phyloP scores from a whole-genome alignment of 2,329 filamentous ascomycete species.

The Phaeophleospora eucalypticola region DNA sequence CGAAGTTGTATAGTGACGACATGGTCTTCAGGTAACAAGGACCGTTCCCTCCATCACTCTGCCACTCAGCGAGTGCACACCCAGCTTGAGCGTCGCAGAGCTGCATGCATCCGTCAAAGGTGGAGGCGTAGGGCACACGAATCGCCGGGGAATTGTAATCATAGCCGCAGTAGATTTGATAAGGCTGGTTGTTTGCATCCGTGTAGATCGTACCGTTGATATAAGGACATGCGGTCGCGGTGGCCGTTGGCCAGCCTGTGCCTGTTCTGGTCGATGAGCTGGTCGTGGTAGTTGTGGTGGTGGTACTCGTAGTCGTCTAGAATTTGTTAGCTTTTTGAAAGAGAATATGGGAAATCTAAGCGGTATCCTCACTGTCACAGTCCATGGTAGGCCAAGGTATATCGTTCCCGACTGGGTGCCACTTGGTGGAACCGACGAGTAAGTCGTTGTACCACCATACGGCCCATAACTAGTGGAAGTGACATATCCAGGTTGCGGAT shows the following conservation, averaged over 20 bases:
- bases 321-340: too few relatives aligned
- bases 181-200: neutral
- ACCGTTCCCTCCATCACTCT: neutral
- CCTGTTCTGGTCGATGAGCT: neutral
- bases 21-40: neutral
- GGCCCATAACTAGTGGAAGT: too few relatives aligned
- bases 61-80: neutral
- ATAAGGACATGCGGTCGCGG: neutral
- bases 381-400: too few relatives aligned
- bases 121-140: neutral
- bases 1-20: neutral
- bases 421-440: too few relatives aligned
- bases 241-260: neutral
- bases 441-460: too few relatives aligned
- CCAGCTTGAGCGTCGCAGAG: neutral
- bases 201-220: neutral
- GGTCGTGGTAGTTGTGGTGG: neutral
- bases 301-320: too few relatives aligned
- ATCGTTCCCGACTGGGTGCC: too few relatives aligned
- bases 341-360: too few relatives aligned
- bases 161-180: neutral
- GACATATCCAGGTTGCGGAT: too few relatives aligned
- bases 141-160: neutral
- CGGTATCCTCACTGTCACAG: too few relatives aligned
- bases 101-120: neutral